Base-by-base conservation (phyloP, 371 early-diverging fungal genomes). In the Zopfochytrium polystomum region DNA sequence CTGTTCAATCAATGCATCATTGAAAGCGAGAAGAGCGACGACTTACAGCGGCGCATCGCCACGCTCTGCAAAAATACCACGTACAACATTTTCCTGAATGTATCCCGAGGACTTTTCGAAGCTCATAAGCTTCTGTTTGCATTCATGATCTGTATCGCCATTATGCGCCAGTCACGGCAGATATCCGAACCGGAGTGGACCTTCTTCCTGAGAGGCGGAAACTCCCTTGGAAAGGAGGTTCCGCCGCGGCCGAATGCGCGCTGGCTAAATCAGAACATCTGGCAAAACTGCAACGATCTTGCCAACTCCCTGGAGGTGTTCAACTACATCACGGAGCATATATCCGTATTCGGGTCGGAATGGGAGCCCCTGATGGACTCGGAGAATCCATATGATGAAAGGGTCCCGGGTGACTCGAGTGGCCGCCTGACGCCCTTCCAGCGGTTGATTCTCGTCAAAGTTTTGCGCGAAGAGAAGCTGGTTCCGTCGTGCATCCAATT, bases 101-200 rank as follows among this genome's bases (percentile, higher is more conserved):
- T 82, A 20, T 77, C 78, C 11, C 66, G 82, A 30, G 82, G 80
- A 9, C 58, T 82, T 22, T 80, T 82, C 62, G 82, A 80, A 56
- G 66, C 62, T 13, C 82, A 82, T 59, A 82, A 82, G 66, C 66
- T 76, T 46, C 73, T 78, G n/a, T 82, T 69, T 57, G 43, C 78
- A 11, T 82, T 82, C 50, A 78, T 78, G 75, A 82, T 82, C 4
- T 80, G 80, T 55, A 62, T 74, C 23, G 79, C 79, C n/a, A 78
- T 78, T 22, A 55, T 78, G 56, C 63, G 77, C 15, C 78, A 82
- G 53, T 32, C 55, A 15, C 57, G 64, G 13, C 15, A 49, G 2
- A 75, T 82, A 23, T 55, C 65, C 30, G 73, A 73, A 20, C 45
- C 23, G 26, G 78, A 77, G 52, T 82, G 82, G 82, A 76, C 70